Percentiles rank a stretch among this genome's conserved stretches.
These are phyloP conservation scores for Acacia concinna DNA, from an alignment of 331 rosid species.

Conservation along the genomic window DNA sequence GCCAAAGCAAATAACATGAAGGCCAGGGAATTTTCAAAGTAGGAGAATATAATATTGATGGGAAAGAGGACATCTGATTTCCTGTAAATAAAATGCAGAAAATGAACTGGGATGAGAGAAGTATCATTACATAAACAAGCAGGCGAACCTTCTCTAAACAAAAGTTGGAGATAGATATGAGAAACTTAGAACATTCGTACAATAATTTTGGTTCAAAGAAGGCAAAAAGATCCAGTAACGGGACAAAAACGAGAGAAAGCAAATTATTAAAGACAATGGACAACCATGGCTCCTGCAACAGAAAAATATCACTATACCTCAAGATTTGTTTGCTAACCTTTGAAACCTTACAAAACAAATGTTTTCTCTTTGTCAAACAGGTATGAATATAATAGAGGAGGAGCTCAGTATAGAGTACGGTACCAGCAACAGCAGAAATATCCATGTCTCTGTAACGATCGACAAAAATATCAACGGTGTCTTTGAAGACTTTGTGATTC, in stretches of 20 bases:
- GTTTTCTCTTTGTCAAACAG: not conserved
- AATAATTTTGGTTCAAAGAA: not conserved
- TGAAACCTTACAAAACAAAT: not conserved
- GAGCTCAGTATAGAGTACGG: not conserved
- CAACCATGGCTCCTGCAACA: not conserved
- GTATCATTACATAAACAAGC: not conserved
- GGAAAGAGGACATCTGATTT: not conserved
- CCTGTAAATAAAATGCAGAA: not conserved
- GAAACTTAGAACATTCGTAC: not conserved
- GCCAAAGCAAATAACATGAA: not conserved
- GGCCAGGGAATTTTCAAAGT: not conserved
- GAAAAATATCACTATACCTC: not conserved
- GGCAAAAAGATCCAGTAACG: not conserved
- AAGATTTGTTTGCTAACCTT: not conserved
- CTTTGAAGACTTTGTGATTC: slow-evolving; percentile 92
- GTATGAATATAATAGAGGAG: not conserved
- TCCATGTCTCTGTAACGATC: slow-evolving; percentile 98
- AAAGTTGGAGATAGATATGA: not conserved
- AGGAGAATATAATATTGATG: not conserved
- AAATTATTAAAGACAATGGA: not conserved
- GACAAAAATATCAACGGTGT: slow-evolving; percentile 93
- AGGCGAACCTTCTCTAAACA: not conserved
- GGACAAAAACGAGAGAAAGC: not conserved
- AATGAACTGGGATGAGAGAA: not conserved
- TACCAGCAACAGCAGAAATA: slow-evolving; percentile 97